phyloP scores from a whole-genome alignment of 495 filamentous ascomycete genomes.

The Podospora bellae-mahoneyi region DNA sequence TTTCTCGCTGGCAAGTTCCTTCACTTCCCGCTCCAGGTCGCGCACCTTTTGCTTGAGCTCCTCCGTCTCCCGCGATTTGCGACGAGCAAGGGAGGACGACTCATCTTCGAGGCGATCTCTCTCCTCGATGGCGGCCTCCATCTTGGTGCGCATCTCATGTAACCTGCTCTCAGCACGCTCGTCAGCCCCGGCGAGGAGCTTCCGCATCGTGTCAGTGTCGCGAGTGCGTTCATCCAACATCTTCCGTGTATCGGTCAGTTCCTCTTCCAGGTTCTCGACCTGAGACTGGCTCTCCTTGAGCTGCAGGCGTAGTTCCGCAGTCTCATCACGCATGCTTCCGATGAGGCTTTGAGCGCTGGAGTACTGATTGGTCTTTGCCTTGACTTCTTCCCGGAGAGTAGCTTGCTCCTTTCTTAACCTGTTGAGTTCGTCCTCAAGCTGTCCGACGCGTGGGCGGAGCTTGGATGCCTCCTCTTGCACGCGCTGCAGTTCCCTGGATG shows the following conservation, averaged over 20 bases:
- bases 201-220: conserved; percentile 92
- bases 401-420: conserved; percentile 62
- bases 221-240: conserved; percentile 88
- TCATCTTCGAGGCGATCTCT: conserved; percentile 91
- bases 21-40: conserved; percentile 73
- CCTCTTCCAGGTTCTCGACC: conserved; percentile 87
- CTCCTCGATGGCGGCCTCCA: conserved; percentile 88
- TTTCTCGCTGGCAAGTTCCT: conserved; percentile 66
- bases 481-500: conserved; percentile 62
- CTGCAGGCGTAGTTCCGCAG: conserved; percentile 81
- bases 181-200: conserved; percentile 83
- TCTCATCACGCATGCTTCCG: conserved; percentile 89
- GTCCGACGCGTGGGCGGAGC: conserved; percentile 59
- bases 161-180: conserved; percentile 72
- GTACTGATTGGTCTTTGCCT: conserved; percentile 81
- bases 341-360: conserved; percentile 79
- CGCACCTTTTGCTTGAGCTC: conserved; percentile 74
- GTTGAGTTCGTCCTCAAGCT: conserved; percentile 67
- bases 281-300: conserved; percentile 84
- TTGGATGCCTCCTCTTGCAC: conserved; percentile 64
- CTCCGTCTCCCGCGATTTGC: conserved; percentile 77
- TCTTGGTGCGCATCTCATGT: conserved; percentile 81
- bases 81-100: conserved; percentile 69
- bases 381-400: conserved; percentile 72
- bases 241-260: conserved; percentile 81